Evolutionary conservation across 305 asterid species (phyloP).

Genomic region (Galium porrigens): DNA sequence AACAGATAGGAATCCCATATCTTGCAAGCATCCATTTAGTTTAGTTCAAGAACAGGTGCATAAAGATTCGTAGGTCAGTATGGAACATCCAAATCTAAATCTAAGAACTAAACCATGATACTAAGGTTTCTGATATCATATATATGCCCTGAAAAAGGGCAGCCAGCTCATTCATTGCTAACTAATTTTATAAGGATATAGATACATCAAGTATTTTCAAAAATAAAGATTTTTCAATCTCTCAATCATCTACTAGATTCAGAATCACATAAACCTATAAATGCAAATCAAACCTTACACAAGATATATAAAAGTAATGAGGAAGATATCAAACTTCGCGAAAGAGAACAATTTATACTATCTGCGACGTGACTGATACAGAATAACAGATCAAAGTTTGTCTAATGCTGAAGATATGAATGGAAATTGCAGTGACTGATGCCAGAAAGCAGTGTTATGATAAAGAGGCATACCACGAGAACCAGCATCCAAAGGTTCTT

Average conservation of each 20-base stretch:
- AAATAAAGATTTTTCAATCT: background rate
- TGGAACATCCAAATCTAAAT: slow-evolving; percentile 4
- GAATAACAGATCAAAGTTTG: background rate
- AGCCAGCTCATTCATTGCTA: background rate
- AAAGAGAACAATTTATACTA: background rate
- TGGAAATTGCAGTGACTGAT: background rate
- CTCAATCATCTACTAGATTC: background rate
- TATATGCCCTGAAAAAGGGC: background rate
- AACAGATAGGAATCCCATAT: background rate
- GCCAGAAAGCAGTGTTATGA: slow-evolving; percentile 1
- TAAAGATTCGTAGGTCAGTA: background rate
- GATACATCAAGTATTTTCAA: too few species aligned
- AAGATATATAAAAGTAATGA: background rate
- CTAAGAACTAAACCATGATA: background rate
- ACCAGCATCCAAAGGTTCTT: slow-evolving; percentile 64
- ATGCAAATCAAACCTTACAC: background rate
- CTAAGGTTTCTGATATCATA: background rate
- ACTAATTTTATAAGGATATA: background rate
- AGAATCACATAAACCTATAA: background rate
- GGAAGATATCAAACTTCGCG: background rate
- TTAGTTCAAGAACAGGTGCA: background rate
- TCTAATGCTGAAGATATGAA: background rate
- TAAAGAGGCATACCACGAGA: slow-evolving; percentile 54
- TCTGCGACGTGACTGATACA: background rate
- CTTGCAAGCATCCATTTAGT: background rate